A percentile compares a stretch with the other conserved stretches of the same genome.
Evolutionary conservation across 2,329 filamentous ascomycete genomes (phyloP).

Genomic region (Hymenoscyphus albidus): DNA sequence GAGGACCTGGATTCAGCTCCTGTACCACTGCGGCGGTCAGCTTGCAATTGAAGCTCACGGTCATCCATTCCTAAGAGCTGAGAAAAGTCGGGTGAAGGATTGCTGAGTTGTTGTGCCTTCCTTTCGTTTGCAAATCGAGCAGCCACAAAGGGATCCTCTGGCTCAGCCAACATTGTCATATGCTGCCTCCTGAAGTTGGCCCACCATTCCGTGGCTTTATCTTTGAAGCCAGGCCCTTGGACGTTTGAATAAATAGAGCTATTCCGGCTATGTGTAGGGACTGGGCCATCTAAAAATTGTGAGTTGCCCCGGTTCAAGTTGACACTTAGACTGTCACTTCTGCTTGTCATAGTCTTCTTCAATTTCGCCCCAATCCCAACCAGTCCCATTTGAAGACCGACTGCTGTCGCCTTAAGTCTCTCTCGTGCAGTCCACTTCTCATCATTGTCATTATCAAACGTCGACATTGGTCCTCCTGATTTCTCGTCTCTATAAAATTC

Average conservation of each 20-base stretch:
- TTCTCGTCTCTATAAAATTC: conserved; percentile 28
- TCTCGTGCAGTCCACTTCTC: conserved; percentile 22
- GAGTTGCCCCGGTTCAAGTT: conserved; percentile 52
- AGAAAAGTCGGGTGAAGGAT: conserved; percentile 26
- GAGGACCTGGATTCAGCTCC: conserved; percentile 17
- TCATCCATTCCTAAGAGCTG: conserved; percentile 32
- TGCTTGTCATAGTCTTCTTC: conserved; percentile 28
- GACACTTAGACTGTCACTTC: conserved; percentile 40
- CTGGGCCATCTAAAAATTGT: conserved; percentile 42
- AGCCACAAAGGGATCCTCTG: conserved; percentile 40
- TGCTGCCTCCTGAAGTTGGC: conserved; percentile 41
- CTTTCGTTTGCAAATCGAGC: conserved; percentile 29
- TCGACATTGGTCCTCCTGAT: conserved; percentile 19
- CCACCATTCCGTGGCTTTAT: conserved; percentile 45
- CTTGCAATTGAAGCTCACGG: conserved; percentile 27
- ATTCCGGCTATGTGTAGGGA: conserved; percentile 39
- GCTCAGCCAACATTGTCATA: conserved; percentile 32
- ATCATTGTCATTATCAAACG: conserved; percentile 5
- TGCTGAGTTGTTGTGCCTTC: conserved; percentile 21
- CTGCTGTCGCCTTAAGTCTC: conserved; percentile 17
- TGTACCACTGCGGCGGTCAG: conserved; percentile 24
- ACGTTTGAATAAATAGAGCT: conserved; percentile 33
- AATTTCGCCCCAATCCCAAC: conserved; percentile 27
- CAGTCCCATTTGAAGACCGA: conserved; percentile 23
- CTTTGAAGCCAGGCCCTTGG: conserved; percentile 26